A percentile compares a stretch with the other conserved stretches of the same genome.
Conservation (phyloP, 78 protist species). For the Chrysochromulina parva region DNA sequence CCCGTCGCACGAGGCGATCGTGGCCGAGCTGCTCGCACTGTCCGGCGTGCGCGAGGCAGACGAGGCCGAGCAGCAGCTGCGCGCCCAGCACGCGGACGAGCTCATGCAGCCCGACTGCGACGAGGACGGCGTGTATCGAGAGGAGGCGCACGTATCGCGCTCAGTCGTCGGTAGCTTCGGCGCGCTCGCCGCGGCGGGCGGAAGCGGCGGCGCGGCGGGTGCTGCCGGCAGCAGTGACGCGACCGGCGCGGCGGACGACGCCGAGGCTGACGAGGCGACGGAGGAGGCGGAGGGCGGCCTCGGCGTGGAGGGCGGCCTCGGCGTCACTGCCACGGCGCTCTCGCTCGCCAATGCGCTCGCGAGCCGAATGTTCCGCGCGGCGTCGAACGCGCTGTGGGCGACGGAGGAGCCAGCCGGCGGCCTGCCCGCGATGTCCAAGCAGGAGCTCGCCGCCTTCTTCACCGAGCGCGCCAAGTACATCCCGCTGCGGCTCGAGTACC, state of each 20-base stretch:
- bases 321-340: not conserved
- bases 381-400: not conserved
- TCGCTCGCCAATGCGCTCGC: not conserved
- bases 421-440: not conserved
- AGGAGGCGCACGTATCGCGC: no score
- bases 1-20: not conserved
- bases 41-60: not conserved
- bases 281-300: not conserved
- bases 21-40: not conserved
- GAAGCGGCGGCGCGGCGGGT: not conserved
- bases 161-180: no score
- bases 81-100: not conserved
- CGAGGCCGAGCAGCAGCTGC: not conserved
- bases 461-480: conserved; percentile 53
- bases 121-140: not conserved
- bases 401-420: not conserved
- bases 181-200: no score
- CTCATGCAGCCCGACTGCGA: not conserved
- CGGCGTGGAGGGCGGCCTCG: not conserved
- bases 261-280: not conserved
- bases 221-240: not conserved
- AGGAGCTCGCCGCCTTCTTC: not conserved
- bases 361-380: not conserved
- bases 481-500: conserved; percentile 62
- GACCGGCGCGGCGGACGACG: not conserved